Evolutionary conservation across 73 alveolate species (phyloP).

Genomic region (Tetrahymena borealis): DNA sequence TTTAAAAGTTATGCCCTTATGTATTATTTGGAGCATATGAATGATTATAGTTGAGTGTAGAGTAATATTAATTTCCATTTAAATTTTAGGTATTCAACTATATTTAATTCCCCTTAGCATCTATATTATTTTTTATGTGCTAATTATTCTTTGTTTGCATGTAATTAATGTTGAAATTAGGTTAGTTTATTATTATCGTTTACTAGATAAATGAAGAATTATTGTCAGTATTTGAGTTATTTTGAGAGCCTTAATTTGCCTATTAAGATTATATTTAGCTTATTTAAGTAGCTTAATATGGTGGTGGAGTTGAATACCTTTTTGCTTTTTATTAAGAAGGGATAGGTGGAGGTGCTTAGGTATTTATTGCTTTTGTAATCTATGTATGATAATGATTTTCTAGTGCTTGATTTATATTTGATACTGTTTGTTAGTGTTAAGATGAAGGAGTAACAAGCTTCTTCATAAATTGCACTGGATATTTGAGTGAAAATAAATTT

Average conservation of each 20-base stretch:
- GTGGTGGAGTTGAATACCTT: background rate
- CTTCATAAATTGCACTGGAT: too few species aligned
- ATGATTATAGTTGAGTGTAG: background rate
- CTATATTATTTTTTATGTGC: background rate
- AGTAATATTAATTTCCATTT: background rate
- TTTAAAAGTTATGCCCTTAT: background rate
- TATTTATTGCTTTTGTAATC: too few species aligned
- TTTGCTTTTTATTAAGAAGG: background rate
- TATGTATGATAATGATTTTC: too few species aligned
- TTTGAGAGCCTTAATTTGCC: background rate
- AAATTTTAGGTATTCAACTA: background rate
- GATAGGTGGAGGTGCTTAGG: too few species aligned
- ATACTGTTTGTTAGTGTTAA: too few species aligned
- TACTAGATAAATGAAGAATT: background rate
- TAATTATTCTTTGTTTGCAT: background rate
- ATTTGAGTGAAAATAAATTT: too few species aligned
- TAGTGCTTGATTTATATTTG: too few species aligned
- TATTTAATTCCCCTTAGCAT: background rate
- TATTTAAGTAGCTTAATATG: background rate
- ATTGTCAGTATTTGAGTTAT: background rate
- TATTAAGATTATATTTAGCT: background rate
- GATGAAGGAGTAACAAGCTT: too few species aligned
- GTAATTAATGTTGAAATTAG: background rate
- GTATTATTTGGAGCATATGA: background rate
- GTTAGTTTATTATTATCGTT: background rate